Evolutionary conservation across 805 yeast genomes (phyloP).

Genomic region (Candida fluviatilis): DNA sequence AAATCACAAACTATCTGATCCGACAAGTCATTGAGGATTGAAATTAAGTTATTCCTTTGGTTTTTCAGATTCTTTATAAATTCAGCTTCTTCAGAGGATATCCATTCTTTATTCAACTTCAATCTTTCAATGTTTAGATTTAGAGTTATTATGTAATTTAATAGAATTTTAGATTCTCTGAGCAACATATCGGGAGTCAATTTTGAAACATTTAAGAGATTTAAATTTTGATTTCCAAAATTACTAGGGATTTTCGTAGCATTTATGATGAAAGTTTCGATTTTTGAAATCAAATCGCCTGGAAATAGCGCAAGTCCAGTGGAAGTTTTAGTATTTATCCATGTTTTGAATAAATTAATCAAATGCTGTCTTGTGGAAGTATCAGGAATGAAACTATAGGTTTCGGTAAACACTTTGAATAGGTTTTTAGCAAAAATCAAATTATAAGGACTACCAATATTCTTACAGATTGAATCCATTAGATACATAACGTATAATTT

Average conservation of each 20-base stretch:
- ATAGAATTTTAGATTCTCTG: constrained; percentile 32
- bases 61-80: constrained; percentile 11
- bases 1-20: constrained; percentile 14
- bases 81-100: constrained; percentile 6
- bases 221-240: constrained; percentile 8
- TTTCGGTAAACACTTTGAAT: constrained; percentile 33
- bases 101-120: constrained; percentile 5
- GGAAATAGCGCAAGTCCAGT: constrained; percentile 35
- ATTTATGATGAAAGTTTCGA: constrained; percentile 36
- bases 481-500: constrained; percentile 33
- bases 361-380: constrained; percentile 35
- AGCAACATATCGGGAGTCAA: constrained; percentile 30
- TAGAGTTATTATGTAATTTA: constrained; percentile 30
- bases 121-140: constrained; percentile 22
- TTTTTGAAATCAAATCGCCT: constrained; percentile 20
- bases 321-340: constrained; percentile 32
- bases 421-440: constrained; percentile 31
- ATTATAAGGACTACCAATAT: constrained; percentile 42
- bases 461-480: constrained; percentile 40
- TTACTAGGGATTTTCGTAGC: constrained; percentile 23
- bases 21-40: constrained; percentile 27
- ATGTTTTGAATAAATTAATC: constrained; percentile 39
- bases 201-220: constrained; percentile 2
- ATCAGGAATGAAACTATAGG: constrained; percentile 37
- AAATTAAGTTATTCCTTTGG: constrained; percentile 24